Evolutionary conservation across 2,329 filamentous ascomycete species (phyloP).

Genomic region (Penicillium sp.): DNA sequence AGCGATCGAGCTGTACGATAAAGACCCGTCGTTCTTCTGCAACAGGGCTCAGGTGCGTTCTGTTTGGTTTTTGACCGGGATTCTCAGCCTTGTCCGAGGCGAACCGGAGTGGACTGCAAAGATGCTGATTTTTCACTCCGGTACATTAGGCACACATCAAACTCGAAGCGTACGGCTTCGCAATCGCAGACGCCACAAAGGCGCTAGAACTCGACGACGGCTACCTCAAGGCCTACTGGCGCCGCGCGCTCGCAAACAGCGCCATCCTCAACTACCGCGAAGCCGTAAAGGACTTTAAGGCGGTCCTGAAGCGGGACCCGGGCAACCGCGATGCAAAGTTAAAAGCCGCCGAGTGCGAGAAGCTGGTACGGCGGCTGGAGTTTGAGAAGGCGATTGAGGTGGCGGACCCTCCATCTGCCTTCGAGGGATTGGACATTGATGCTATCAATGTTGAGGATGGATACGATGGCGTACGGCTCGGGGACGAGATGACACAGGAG

Average conservation of each 20-base stretch:
- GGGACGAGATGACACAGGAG: constrained; percentile 88
- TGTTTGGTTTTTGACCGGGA: constrained; percentile 20
- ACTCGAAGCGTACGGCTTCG: constrained; percentile 91
- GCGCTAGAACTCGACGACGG: constrained; percentile 87
- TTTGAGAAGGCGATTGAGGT: constrained; percentile 96
- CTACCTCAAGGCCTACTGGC: constrained; percentile 95
- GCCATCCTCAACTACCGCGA: constrained; percentile 89
- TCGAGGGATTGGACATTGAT: constrained; percentile 87
- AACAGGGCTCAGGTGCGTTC: constrained; percentile 86
- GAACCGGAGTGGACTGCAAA: neutral
- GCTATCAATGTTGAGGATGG: constrained; percentile 78
- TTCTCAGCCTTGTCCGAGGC: neutral
- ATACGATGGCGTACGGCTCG: constrained; percentile 82
- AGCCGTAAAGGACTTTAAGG: constrained; percentile 88
- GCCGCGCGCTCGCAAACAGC: constrained; percentile 87
- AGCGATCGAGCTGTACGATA: constrained; percentile 81
- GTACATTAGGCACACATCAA: constrained; percentile 81
- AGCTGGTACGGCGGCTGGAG: constrained; percentile 87
- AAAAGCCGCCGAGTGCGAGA: constrained; percentile 91
- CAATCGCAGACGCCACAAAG: constrained; percentile 86
- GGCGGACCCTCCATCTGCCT: constrained; percentile 87
- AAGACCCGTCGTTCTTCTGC: constrained; percentile 88
- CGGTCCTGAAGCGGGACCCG: constrained; percentile 85
- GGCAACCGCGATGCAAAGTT: constrained; percentile 87
- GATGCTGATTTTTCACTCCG: constrained; percentile 19